Evolutionary conservation across 202 grass and related monocot genomes (phyloP).

Genomic region (Elaeis oleifera): DNA sequence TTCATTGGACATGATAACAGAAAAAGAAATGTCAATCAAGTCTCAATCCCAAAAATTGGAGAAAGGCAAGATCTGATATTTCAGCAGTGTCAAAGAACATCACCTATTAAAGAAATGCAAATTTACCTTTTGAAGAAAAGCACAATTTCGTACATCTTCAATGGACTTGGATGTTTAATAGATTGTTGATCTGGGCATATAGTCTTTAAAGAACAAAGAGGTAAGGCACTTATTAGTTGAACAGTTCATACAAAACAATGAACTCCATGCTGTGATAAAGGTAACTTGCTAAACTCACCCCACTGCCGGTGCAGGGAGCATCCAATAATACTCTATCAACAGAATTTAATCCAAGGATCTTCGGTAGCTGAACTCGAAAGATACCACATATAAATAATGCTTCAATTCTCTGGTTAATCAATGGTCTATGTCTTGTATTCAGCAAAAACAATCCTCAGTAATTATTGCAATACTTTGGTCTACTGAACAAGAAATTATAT

Average conservation of each 20-base stretch:
- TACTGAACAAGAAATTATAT: too few species aligned
- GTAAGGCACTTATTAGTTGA: not conserved
- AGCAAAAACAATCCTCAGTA: too few species aligned
- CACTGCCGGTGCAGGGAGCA: slow-evolving; percentile 89
- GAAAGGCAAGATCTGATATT: too few species aligned
- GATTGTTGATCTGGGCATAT: slow-evolving; percentile 74
- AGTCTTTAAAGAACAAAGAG: slow-evolving; percentile 43
- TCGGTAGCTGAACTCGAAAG: slow-evolving; percentile 57
- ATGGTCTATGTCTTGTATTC: too few species aligned
- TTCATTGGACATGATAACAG: too few species aligned
- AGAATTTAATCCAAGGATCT: slow-evolving; percentile 79
- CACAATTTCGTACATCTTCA: slow-evolving; percentile 77
- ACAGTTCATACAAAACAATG: slow-evolving; percentile 1
- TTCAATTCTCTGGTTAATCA: not conserved
- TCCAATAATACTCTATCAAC: slow-evolving; percentile 97
- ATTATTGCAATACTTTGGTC: too few species aligned
- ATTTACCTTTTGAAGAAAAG: slow-evolving; percentile 88
- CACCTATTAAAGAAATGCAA: slow-evolving; percentile 12
- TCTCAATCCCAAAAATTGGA: too few species aligned
- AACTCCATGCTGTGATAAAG: slow-evolving; percentile 5
- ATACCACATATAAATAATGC: not conserved
- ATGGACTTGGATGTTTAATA: slow-evolving; percentile 73
- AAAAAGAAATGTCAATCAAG: too few species aligned
- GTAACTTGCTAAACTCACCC: slow-evolving; percentile 43
- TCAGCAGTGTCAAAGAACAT: not conserved